Base-by-base conservation (phyloP, 495 filamentous ascomycete species). In the Tuber brumale region DNA sequence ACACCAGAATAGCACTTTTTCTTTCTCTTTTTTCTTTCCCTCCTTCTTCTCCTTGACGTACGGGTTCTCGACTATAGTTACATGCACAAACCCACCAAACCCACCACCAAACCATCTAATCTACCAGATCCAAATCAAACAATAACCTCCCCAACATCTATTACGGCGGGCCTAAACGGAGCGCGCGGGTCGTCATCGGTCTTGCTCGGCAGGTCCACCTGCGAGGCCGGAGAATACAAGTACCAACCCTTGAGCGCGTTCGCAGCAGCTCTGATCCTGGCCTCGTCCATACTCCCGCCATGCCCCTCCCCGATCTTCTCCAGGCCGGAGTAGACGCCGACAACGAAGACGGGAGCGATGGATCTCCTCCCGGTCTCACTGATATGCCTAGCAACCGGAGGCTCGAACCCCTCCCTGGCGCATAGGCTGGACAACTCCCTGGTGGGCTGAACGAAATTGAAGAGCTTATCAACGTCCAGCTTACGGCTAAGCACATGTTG, bases 231-330 rank as follows among this genome's bases (percentile, higher is more conserved):
- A 83, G 89, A 92, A 85, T 99, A 99, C 75, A 98, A 86, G 85
- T 98, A 99, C 96, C 96, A 99, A 27, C 89, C 87, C 87, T 97
- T 97, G 79, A 99, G 86, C 27, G 95, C 90, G 72, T 91, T 89
- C 70, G 95, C 92, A 61, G 93, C 88, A 21, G 95, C 95, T 81
- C 92, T 87, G 69, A 87, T 86, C 78, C 92, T 89, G 73, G 92
- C 95, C 84, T 93, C 89, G 74, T 92, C 85, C 75, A 98, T 86
- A 85, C 88, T 92, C 71, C 89, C 84, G 48, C 91, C 95, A 75
- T 89, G 86, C 44, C 90, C 96, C 85, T 98, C 95, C 73, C 95
- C 94, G 70, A 99, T 86, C 88, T 93, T 92, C 82, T 98, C 94
- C 75, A 88, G 84, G 35, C 95, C 96, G 61, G 90, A 92, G 86